phyloP scores from a whole-genome alignment of 768 basidiomycete genomes.

The Lentinula aciculospora region DNA sequence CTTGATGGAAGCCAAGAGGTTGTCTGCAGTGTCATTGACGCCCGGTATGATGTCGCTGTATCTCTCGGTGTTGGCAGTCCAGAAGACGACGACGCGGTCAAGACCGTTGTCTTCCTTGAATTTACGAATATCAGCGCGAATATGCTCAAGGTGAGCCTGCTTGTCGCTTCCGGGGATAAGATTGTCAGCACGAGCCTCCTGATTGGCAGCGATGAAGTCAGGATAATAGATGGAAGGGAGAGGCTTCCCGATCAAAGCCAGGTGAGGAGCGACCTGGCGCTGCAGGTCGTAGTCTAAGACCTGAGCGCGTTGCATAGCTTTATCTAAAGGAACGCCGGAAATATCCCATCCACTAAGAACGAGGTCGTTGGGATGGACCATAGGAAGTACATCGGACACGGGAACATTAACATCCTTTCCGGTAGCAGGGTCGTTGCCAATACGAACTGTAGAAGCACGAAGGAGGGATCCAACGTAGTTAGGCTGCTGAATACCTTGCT shows the following conservation, averaged over 20 bases:
- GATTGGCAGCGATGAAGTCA: conserved; percentile 97
- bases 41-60: conserved; percentile 94
- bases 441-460: conserved; percentile 89
- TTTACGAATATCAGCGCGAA: conserved; percentile 88
- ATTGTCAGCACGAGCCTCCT: conserved; percentile 94
- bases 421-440: conserved; percentile 74
- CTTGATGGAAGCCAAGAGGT: conserved; percentile 78
- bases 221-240: conserved; percentile 96
- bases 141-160: conserved; percentile 84
- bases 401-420: conserved; percentile 93
- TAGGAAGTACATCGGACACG: conserved; percentile 87
- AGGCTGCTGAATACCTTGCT: conserved; percentile 85
- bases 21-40: conserved; percentile 91
- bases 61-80: conserved; percentile 99
- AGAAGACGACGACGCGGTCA: conserved; percentile 90
- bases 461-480: conserved; percentile 98
- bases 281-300: conserved; percentile 97
- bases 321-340: conserved; percentile 76
- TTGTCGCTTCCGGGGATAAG: conserved; percentile 83
- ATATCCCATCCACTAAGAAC: conserved; percentile 99
- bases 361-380: conserved; percentile 98
- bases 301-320: conserved; percentile 89
- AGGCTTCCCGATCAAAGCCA: conserved; percentile 76
- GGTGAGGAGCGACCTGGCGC: conserved; percentile 85
- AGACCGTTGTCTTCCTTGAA: conserved; percentile 84